Conservation (phyloP, 148 eudicot genomes). For the Rhododendron kiyosumense region DNA sequence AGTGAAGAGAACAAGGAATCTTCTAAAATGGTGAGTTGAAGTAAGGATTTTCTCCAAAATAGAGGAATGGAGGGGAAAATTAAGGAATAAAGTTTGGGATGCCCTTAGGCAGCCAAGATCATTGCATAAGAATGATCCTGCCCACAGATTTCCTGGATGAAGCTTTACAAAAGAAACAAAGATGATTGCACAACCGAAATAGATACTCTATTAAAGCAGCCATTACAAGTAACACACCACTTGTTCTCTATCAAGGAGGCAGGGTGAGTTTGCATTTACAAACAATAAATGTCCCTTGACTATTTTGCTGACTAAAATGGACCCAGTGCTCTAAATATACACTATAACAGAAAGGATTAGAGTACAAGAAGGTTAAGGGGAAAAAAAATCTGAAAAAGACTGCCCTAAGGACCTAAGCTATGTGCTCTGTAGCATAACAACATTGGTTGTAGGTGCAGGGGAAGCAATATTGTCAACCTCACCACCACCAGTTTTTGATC, state of each 20-base stretch:
- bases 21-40: neutral
- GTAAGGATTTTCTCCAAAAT: neutral
- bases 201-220: neutral
- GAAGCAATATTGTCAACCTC: conserved; percentile 14
- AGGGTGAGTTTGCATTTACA: conserved; percentile 18
- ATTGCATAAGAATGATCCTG: neutral
- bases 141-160: neutral
- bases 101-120: neutral
- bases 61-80: neutral
- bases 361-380: neutral
- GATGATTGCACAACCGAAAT: neutral
- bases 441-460: conserved; percentile 4
- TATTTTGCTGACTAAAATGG: neutral
- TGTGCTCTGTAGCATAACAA: conserved; percentile 9
- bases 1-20: neutral
- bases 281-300: neutral
- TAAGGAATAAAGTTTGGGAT: neutral
- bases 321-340: neutral
- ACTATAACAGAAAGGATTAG: neutral
- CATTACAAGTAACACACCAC: neutral
- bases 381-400: neutral
- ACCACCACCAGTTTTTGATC: conserved; percentile 31
- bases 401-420: neutral
- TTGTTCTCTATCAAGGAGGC: conserved; percentile 7
- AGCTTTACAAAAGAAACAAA: neutral